Percentiles rank a stretch among this genome's conserved stretches.
Evolutionary conservation across 2,329 filamentous ascomycete genomes (phyloP).

Genomic region (Xylaria sp.): DNA sequence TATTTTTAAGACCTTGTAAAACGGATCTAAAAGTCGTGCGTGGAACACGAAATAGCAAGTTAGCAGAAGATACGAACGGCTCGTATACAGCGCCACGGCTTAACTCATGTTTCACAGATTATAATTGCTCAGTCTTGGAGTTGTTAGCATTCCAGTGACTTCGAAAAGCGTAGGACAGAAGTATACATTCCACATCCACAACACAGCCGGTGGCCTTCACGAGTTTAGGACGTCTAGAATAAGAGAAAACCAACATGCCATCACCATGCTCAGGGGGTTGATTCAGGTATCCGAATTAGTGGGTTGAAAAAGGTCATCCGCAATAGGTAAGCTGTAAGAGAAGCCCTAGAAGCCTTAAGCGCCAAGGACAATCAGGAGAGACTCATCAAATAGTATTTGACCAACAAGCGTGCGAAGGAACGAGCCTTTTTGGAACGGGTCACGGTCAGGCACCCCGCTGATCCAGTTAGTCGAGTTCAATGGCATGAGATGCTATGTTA

Average conservation of each 20-base stretch:
- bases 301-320: not conserved
- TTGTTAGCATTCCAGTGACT: not conserved
- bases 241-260: not conserved
- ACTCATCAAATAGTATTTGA: not conserved
- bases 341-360: not conserved
- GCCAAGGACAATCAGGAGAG: not conserved
- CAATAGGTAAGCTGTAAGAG: not conserved
- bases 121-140: not conserved
- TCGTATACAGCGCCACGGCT: no score
- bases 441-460: not conserved
- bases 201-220: not conserved
- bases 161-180: not conserved
- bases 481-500: not conserved
- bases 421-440: not conserved
- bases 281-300: not conserved
- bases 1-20: not conserved
- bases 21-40: not conserved
- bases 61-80: no score
- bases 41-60: not conserved
- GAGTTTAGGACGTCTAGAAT: not conserved
- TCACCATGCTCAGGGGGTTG: not conserved
- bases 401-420: not conserved
- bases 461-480: not conserved
- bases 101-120: not conserved
- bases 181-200: not conserved